Percentiles rank a stretch among this genome's conserved stretches.
Evolutionary conservation across 1,139 yeast genomes (phyloP).

Genomic region (Taphrina betulina): DNA sequence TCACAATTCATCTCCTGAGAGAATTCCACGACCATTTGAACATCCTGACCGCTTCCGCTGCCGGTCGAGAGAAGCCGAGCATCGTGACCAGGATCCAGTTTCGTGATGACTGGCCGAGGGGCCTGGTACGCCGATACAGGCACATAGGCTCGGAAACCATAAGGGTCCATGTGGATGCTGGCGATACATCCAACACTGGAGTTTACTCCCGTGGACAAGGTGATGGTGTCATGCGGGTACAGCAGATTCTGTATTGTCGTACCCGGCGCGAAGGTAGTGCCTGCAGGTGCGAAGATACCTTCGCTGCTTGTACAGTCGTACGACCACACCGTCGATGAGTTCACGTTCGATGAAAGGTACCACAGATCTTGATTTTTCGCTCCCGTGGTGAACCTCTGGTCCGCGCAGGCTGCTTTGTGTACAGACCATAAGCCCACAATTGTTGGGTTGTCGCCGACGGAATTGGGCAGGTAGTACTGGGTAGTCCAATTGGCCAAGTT

Average conservation of each 20-base stretch:
- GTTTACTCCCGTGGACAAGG: constrained; percentile 16
- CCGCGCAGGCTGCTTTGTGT: constrained; percentile 19
- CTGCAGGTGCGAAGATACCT: constrained; percentile 30
- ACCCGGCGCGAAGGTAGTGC: constrained; percentile 15
- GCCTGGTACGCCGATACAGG: constrained; percentile 24
- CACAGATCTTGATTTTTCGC: constrained; percentile 31
- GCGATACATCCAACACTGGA: constrained; percentile 30
- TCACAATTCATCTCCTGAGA: constrained; percentile 33
- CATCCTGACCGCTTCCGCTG: not conserved
- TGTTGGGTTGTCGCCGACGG: constrained; percentile 6
- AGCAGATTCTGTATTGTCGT: constrained; percentile 26
- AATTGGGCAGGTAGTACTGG: constrained; percentile 9
- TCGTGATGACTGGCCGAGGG: constrained; percentile 32
- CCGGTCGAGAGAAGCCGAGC: constrained; percentile 23
- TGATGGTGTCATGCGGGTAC: constrained; percentile 31
- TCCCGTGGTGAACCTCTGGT: constrained; percentile 20
- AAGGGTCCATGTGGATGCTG: constrained; percentile 24
- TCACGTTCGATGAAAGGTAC: constrained; percentile 29
- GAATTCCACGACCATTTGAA: constrained; percentile 26
- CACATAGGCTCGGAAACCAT: constrained; percentile 30
- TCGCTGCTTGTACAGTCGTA: constrained; percentile 8
- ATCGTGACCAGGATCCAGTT: constrained; percentile 32
- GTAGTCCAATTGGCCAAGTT: constrained; percentile 32
- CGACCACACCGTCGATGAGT: constrained; percentile 11
- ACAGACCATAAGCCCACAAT: constrained; percentile 21